Conservation (phyloP, 2,329 filamentous ascomycete genomes). For the Aspergillus persii region DNA sequence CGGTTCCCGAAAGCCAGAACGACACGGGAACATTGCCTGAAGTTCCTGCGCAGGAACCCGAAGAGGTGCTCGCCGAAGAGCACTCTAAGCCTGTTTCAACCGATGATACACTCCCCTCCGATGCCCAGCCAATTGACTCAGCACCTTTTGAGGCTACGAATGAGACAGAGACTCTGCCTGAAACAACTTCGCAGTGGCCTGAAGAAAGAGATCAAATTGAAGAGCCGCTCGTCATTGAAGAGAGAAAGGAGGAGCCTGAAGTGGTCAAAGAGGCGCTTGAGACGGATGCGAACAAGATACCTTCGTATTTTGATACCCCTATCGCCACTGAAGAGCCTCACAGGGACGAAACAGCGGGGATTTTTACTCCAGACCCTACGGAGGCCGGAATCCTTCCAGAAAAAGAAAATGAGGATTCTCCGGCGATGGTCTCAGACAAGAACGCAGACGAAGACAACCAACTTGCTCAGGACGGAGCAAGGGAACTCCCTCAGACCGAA, state of each 20-base stretch:
- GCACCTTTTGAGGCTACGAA: background rate
- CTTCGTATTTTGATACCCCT: background rate
- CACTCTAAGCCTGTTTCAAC: too few relatives aligned
- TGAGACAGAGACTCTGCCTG: background rate
- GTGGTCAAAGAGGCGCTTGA: background rate
- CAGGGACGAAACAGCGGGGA: background rate
- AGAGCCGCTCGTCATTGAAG: background rate
- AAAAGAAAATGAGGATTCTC: slow-evolving; percentile 2
- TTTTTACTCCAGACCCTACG: background rate
- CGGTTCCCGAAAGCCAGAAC: background rate
- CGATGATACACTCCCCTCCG: too few relatives aligned
- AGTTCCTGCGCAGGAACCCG: background rate
- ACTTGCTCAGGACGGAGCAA: slow-evolving; percentile 24
- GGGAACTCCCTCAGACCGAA: slow-evolving; percentile 11
- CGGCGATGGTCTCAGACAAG: background rate
- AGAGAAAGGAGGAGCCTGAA: background rate
- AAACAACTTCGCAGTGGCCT: background rate
- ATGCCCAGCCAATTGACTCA: background rate
- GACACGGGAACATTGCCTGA: background rate
- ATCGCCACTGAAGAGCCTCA: background rate
- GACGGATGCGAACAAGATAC: background rate
- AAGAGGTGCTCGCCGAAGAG: background rate
- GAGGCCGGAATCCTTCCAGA: background rate
- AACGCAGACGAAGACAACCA: slow-evolving; percentile 3
- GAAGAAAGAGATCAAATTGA: background rate